phyloP scores from a whole-genome alignment of 2,329 filamentous ascomycete genomes.

The Fusarium mundagurra region DNA sequence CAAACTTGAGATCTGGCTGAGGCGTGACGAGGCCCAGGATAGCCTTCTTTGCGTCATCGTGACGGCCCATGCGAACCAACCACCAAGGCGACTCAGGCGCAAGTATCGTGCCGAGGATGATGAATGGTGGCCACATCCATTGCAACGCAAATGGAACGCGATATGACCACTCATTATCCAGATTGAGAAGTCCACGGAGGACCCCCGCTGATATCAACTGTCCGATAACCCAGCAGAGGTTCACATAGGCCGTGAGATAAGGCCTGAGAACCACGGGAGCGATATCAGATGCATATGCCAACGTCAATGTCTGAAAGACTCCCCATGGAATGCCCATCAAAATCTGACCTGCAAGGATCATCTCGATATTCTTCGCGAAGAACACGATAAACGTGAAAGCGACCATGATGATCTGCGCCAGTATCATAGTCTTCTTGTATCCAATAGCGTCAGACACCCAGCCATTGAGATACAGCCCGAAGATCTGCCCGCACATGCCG shows the following conservation, averaged over 20 bases:
- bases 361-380: slow-evolving; percentile 64
- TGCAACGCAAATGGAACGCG: slow-evolving; percentile 60
- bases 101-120: slow-evolving; percentile 54
- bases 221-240: slow-evolving; percentile 61
- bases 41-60: slow-evolving; percentile 28
- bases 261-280: slow-evolving; percentile 66
- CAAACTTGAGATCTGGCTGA: slow-evolving; percentile 26
- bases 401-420: slow-evolving; percentile 58
- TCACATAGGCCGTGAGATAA: slow-evolving; percentile 59
- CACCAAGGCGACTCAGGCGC: slow-evolving; percentile 63
- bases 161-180: slow-evolving; percentile 56
- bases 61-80: slow-evolving; percentile 48
- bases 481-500: slow-evolving; percentile 66
- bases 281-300: slow-evolving; percentile 73
- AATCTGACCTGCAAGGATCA: slow-evolving; percentile 65
- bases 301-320: slow-evolving; percentile 62
- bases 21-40: slow-evolving; percentile 41
- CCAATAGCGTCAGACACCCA: slow-evolving; percentile 69
- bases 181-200: slow-evolving; percentile 52
- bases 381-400: slow-evolving; percentile 69
- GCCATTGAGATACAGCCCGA: slow-evolving; percentile 70
- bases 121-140: slow-evolving; percentile 58
- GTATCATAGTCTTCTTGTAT: slow-evolving; percentile 68
- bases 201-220: slow-evolving; percentile 57
- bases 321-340: slow-evolving; percentile 66